These are phyloP conservation scores for Trichoderma simmonsii DNA, from an alignment of 2,329 filamentous ascomycete genomes.

Conservation along the genomic window DNA sequence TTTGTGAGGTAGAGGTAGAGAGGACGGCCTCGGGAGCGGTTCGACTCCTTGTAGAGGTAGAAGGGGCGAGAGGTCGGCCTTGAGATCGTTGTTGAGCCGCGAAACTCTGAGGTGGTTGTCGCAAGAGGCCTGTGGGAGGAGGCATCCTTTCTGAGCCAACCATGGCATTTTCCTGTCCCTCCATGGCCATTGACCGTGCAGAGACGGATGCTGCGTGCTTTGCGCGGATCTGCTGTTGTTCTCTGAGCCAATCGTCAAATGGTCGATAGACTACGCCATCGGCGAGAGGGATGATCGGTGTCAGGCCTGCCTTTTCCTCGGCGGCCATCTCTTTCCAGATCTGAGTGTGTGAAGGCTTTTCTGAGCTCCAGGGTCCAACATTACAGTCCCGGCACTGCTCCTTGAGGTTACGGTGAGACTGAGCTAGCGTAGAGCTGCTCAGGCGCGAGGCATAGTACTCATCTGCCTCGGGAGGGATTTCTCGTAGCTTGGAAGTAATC, in stretches of 20 bases:
- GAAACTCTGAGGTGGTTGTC: constrained; percentile 61
- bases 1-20: constrained; percentile 30
- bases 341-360: constrained; percentile 49
- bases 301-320: constrained; percentile 65
- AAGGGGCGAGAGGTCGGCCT: constrained; percentile 39
- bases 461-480: constrained; percentile 54
- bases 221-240: constrained; percentile 44
- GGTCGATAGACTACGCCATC: constrained; percentile 63
- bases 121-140: constrained; percentile 42
- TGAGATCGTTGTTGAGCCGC: constrained; percentile 63
- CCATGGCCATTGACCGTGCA: constrained; percentile 27
- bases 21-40: constrained; percentile 25
- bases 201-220: constrained; percentile 31
- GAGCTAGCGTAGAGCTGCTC: constrained; percentile 42
- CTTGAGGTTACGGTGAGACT: constrained; percentile 51
- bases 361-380: constrained; percentile 53
- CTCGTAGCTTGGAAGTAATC: constrained; percentile 57
- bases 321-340: constrained; percentile 65
- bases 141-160: constrained; percentile 30
- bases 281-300: constrained; percentile 59
- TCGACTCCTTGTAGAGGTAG: constrained; percentile 28
- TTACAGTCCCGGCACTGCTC: constrained; percentile 57
- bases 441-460: constrained; percentile 55
- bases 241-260: constrained; percentile 58
- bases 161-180: constrained; percentile 34